phyloP scores from a whole-genome alignment of 805 yeast species.

The Starmerella bombicola region DNA sequence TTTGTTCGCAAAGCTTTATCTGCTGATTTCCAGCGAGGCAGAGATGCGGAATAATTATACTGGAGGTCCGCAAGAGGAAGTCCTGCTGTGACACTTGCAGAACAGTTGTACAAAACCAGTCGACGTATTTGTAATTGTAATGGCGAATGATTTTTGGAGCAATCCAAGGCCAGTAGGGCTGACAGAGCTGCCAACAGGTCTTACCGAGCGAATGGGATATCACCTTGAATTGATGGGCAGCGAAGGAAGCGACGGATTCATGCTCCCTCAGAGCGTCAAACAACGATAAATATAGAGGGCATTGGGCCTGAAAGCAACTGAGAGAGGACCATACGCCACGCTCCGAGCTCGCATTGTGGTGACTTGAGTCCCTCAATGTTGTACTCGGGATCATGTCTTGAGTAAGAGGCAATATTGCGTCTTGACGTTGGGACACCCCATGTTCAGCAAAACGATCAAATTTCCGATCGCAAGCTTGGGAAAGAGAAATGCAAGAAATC shows the following conservation, averaged over 20 bases:
- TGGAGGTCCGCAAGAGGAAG: conserved; percentile 56
- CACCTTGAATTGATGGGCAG: conserved; percentile 48
- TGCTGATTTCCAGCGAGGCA: conserved; percentile 45
- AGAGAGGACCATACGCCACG: conserved; percentile 8
- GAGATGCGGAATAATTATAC: conserved; percentile 64
- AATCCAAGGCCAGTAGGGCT: conserved; percentile 50
- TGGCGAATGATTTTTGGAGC: conserved; percentile 13
- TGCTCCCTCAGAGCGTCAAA: conserved; percentile 52
- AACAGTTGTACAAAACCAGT: conserved; percentile 50
- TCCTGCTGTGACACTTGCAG: conserved; percentile 44
- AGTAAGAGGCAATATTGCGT: conserved; percentile 3
- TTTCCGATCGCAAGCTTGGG: not conserved
- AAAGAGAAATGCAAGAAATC: conserved; percentile 6
- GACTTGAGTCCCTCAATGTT: not conserved
- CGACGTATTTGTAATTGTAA: conserved; percentile 40
- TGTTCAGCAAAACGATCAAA: conserved; percentile 6
- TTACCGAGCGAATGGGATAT: conserved; percentile 44
- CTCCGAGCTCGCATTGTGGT: not conserved
- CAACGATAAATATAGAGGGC: conserved; percentile 35
- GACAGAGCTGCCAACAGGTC: conserved; percentile 67
- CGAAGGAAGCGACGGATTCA: conserved; percentile 51
- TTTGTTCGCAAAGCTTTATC: conserved; percentile 46
- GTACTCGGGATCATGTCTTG: not conserved
- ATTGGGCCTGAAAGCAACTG: conserved; percentile 14
- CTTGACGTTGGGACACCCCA: conserved; percentile 2